phyloP scores from a whole-genome alignment of 768 basidiomycete species.

The Leccinum subgranulosum region DNA sequence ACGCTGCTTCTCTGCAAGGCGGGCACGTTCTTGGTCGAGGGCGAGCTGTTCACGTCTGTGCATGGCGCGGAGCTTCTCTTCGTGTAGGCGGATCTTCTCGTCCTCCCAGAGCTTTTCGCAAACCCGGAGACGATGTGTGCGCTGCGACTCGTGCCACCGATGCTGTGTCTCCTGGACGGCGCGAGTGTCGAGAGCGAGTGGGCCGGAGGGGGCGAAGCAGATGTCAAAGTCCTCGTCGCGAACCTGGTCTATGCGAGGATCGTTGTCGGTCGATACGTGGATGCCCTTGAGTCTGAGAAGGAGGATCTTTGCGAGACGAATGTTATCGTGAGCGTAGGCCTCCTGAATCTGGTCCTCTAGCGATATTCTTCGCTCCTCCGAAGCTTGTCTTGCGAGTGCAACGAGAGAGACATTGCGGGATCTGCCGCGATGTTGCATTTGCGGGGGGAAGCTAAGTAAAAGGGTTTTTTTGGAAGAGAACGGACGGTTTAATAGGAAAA shows the following conservation, averaged over 20 bases:
- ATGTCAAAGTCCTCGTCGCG: slow-evolving; percentile 45
- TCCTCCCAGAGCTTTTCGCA: slow-evolving; percentile 50
- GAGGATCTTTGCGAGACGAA: slow-evolving; percentile 62
- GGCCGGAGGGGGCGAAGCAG: slow-evolving; percentile 38
- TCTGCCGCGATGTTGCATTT: slow-evolving; percentile 36
- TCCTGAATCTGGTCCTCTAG: slow-evolving; percentile 64
- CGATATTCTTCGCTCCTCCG: slow-evolving; percentile 41
- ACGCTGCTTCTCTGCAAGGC: slow-evolving; percentile 18
- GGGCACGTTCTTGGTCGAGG: slow-evolving; percentile 28
- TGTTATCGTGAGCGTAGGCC: slow-evolving; percentile 66
- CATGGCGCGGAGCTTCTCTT: slow-evolving; percentile 35
- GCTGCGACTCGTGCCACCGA: slow-evolving; percentile 34
- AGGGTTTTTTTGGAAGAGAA: slow-evolving; percentile 17
- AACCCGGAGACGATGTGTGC: slow-evolving; percentile 39
- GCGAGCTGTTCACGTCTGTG: slow-evolving; percentile 31
- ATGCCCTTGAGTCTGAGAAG: slow-evolving; percentile 60
- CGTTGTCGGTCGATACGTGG: slow-evolving; percentile 54
- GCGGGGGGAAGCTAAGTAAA: slow-evolving; percentile 23
- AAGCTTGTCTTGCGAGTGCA: slow-evolving; percentile 42
- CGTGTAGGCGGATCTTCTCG: slow-evolving; percentile 42
- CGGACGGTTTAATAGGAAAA: neutral
- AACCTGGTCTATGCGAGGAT: slow-evolving; percentile 62
- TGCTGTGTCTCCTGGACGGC: slow-evolving; percentile 35
- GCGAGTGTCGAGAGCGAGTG: slow-evolving; percentile 39
- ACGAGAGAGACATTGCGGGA: slow-evolving; percentile 41